Conservation (phyloP, 2,329 filamentous ascomycete species). For the Ophiocordyceps sinensis region DNA sequence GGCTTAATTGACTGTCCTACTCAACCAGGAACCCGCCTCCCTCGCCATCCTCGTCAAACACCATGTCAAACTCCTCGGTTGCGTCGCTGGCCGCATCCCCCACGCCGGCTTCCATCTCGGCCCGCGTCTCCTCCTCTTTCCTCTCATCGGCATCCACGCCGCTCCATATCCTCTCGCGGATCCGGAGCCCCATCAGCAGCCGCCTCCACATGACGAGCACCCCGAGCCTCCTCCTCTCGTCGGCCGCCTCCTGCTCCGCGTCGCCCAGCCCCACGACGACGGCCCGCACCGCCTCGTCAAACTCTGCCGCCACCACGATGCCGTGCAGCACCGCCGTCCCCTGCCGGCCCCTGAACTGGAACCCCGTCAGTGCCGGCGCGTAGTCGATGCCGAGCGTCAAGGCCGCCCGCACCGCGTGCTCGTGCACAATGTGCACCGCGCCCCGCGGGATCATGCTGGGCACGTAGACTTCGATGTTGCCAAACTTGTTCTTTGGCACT, state of each 20-base stretch:
- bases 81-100: constrained; percentile 24
- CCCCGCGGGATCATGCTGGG: constrained; percentile 80
- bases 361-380: constrained; percentile 79
- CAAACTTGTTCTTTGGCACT: constrained; percentile 82
- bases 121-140: constrained; percentile 20
- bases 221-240: constrained; percentile 57
- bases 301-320: constrained; percentile 59
- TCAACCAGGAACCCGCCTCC: constrained; percentile 31
- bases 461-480: constrained; percentile 88
- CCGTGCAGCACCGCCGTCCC: constrained; percentile 76
- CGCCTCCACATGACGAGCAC: constrained; percentile 53
- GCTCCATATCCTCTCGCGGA: constrained; percentile 58
- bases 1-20: too few species aligned
- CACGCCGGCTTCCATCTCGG: constrained; percentile 19
- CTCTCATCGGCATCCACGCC: constrained; percentile 35
- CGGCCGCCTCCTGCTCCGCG: constrained; percentile 47
- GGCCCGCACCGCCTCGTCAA: constrained; percentile 54
- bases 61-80: constrained; percentile 28
- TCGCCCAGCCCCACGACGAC: constrained; percentile 56
- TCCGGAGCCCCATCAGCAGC: constrained; percentile 63
- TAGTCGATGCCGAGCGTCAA: constrained; percentile 68
- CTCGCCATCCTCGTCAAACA: constrained; percentile 19
- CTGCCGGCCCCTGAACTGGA: constrained; percentile 71
- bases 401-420: constrained; percentile 55
- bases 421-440: constrained; percentile 53